Evolutionary conservation across 2,329 filamentous ascomycete species (phyloP).

Genomic region (Venturia aucupariae): DNA sequence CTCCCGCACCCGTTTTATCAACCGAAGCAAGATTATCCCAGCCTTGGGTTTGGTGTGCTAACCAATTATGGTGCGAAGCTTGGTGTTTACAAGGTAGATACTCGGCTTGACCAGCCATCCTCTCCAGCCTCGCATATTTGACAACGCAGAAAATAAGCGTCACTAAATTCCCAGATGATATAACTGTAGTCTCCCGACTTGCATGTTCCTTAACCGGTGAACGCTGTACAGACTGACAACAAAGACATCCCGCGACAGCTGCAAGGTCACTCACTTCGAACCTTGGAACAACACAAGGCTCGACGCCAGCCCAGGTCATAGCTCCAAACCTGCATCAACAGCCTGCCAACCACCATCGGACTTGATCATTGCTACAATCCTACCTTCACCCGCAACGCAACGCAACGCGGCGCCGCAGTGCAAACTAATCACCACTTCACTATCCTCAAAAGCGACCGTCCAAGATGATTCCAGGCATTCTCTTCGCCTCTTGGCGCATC

Average conservation of each 20-base stretch:
- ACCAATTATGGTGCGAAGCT: not conserved
- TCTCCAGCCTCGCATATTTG: not conserved
- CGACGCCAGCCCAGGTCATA: not conserved
- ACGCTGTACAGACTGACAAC: not conserved
- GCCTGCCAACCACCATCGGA: not conserved
- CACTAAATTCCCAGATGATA: not conserved
- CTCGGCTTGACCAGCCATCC: not conserved
- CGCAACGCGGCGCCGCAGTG: not conserved
- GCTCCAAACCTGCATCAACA: not conserved
- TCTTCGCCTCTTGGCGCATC: constrained; percentile 54
- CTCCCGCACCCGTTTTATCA: too few relatives aligned
- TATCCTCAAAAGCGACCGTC: not conserved
- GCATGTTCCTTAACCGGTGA: not conserved
- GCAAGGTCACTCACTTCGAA: not conserved
- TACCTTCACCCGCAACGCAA: not conserved
- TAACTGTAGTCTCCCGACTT: not conserved
- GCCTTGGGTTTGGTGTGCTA: not conserved
- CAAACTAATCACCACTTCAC: not conserved
- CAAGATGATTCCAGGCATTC: constrained; percentile 41
- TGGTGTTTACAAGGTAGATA: not conserved
- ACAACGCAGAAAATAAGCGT: constrained; percentile 1
- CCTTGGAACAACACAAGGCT: not conserved
- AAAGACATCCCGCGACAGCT: not conserved
- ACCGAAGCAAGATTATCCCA: not conserved
- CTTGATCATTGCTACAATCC: not conserved